Conservation (phyloP, 2,329 filamentous ascomycete species). For the Curvularia sp. region DNA sequence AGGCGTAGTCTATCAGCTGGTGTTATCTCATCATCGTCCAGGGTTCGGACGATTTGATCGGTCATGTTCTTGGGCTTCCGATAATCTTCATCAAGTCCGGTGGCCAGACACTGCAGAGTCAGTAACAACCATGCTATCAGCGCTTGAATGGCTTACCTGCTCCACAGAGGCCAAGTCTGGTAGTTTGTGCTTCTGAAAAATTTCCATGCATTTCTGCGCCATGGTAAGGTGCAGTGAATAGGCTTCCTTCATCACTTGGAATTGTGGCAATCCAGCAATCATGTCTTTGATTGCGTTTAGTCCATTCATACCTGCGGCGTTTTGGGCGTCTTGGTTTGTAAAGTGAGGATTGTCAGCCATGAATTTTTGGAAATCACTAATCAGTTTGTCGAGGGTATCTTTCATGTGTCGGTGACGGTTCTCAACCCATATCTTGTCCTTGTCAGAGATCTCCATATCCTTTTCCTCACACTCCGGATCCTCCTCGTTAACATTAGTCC, state of each 20-base stretch:
- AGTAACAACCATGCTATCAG: neutral
- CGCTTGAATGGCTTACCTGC: conserved; percentile 61
- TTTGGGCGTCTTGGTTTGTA: conserved; percentile 72
- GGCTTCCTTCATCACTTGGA: conserved; percentile 92
- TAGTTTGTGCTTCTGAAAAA: conserved; percentile 84
- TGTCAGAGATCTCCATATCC: conserved; percentile 88
- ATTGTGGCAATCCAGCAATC: conserved; percentile 92
- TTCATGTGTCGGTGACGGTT: conserved; percentile 98
- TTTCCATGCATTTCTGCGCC: conserved; percentile 96
- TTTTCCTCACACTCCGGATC: conserved; percentile 75
- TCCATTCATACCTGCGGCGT: conserved; percentile 79
- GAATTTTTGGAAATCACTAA: conserved; percentile 91
- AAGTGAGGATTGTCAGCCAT: conserved; percentile 92
- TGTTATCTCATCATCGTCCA: conserved; percentile 81
- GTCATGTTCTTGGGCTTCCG: conserved; percentile 89
- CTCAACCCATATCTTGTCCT: conserved; percentile 93
- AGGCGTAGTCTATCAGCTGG: conserved; percentile 81
- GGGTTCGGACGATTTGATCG: conserved; percentile 82
- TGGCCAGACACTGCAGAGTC: conserved; percentile 71
- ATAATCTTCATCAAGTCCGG: conserved; percentile 90
- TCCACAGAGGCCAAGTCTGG: conserved; percentile 87
- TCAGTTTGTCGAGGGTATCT: conserved; percentile 92
- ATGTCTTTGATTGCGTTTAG: conserved; percentile 96
- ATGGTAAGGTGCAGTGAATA: conserved; percentile 95
- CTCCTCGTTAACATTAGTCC: conserved; percentile 79